Base-by-base conservation (phyloP, 164 flowering plant genomes). In the Aristolochia contorta region DNA sequence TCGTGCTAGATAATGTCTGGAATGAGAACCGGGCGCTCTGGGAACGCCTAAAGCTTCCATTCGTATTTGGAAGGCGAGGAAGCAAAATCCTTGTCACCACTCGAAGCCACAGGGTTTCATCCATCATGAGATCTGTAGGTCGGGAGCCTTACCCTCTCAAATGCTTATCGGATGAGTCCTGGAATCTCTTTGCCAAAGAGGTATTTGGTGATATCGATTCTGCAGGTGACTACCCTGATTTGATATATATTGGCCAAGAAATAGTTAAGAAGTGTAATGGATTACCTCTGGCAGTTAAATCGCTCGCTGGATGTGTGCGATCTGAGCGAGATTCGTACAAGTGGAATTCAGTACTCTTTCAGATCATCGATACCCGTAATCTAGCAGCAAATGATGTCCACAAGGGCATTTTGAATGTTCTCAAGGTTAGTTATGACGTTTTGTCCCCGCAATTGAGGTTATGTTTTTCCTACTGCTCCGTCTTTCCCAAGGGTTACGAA, bases 71-170 rank as follows among this genome's bases (percentile, higher is more conserved):
- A 12, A 57, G 47, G 1, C 48, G 25, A 37, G 72, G 72, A 16
- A 61, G 69, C 24, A 43, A 25, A 37, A 48, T 62, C 5, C 12
- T 68, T 5, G 45, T 72, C 9, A 72, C 75, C 0, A 72, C 75
- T 3, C 45, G 72, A 0, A 46, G 1, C 30, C 12, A 21, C 16
- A 30, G 32, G 16, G 67, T 69, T 27, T 69, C 72, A 13, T 14
- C 2, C 3, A 51, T 23, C 0, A 49, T 58, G 37, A 60, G 65
- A 7, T 49, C 52, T 0, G 30, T 12, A n/a, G n/a, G n/a, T n/a
- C n/a, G n/a, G 15, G 3, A 1, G 0, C 16, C 66, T 0, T 27
- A 60, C 24, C 13, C 13, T 0, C 27, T 72, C 16, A 2, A 3
- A 16, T 4, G 16, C 24, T 41, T 68, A 12, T 27, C 47, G 10